Evolutionary conservation across 2,329 filamentous ascomycete species (phyloP), one percentile per base, ranked within the genome.

Genomic region (Sporothrix schenckii): DNA sequence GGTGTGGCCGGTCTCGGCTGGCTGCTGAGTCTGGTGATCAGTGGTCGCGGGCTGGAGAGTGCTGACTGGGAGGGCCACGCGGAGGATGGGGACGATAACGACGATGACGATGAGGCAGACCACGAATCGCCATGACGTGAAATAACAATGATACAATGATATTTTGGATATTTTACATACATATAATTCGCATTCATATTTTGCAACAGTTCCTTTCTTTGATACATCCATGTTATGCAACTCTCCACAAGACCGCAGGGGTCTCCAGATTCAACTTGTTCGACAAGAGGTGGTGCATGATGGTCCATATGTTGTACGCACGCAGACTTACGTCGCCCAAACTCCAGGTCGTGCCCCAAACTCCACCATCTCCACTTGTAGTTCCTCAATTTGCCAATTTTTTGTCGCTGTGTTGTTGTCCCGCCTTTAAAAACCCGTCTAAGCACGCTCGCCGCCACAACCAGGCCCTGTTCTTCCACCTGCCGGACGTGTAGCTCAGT

Each of bases 1-100:
- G 93, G 91, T 0, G 85, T 98, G 2, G 88, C 92, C 0, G 88
- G 97, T 44, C 72, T 93, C 0, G 95, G 94, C 0, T 97, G 94
- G 81, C 72, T 92, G 1, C 83, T 92, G 39, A 94, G 92, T 71
- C 89, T 94, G 71, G 90, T 91, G 0, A 94, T 98, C 73, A 84
- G 88, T 14, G 90, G 91, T 2, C 80, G 80, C 1, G 83, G 83
- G 0, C 79, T 90, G 0, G 88, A 90, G 76, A 89, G 87, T 72
- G 86, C 83, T 4, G 87, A 88, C 66, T 86, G 81, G 80, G 72
- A 76, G 4, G 81, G 81, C 24, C 80, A 79, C 2, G 78, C 77
- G 2, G 78, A 78, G 13, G 78, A 80, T 3, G 77, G 27, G 2
- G 52, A 44, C 39, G 60, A 50, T 78, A 71, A 78, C 0, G 77